Evolutionary conservation across 768 basidiomycete species (phyloP).

Genomic region (Steccherinum ochraceum): DNA sequence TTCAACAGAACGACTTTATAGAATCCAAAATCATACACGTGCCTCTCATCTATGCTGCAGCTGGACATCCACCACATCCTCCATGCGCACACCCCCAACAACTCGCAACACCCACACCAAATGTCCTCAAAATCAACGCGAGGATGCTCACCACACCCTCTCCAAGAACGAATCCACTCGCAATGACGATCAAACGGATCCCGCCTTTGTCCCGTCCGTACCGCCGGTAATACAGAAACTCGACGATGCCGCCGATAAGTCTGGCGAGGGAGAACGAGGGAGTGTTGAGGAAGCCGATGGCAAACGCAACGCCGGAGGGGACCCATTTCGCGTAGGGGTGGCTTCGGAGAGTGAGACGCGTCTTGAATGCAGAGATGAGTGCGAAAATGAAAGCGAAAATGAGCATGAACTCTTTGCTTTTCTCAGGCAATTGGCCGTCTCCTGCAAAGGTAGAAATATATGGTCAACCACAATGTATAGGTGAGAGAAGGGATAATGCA

Average conservation of each 20-base stretch:
- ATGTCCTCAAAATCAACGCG: constrained; percentile 65
- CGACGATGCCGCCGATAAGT: constrained; percentile 79
- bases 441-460: constrained; percentile 36
- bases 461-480: constrained; percentile 16
- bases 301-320: constrained; percentile 91
- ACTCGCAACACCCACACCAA: constrained; percentile 67
- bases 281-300: constrained; percentile 93
- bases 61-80: constrained; percentile 65
- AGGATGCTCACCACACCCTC: constrained; percentile 89
- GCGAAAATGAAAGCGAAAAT: constrained; percentile 69
- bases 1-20: too few relatives aligned
- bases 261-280: constrained; percentile 93
- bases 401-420: constrained; percentile 74
- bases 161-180: constrained; percentile 93
- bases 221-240: constrained; percentile 52
- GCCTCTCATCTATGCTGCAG: too few relatives aligned
- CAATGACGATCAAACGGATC: constrained; percentile 78
- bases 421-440: constrained; percentile 75
- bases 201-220: constrained; percentile 46
- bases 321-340: constrained; percentile 67
- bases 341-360: constrained; percentile 43
- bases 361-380: constrained; percentile 59
- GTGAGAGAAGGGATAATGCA: constrained; percentile 18
- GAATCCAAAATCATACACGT: too few relatives aligned
- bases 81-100: constrained; percentile 86